Percentiles rank a stretch among this genome's conserved stretches.
phyloP scores from a whole-genome alignment of 805 yeast species.

The Hanseniaspora lachancei region DNA sequence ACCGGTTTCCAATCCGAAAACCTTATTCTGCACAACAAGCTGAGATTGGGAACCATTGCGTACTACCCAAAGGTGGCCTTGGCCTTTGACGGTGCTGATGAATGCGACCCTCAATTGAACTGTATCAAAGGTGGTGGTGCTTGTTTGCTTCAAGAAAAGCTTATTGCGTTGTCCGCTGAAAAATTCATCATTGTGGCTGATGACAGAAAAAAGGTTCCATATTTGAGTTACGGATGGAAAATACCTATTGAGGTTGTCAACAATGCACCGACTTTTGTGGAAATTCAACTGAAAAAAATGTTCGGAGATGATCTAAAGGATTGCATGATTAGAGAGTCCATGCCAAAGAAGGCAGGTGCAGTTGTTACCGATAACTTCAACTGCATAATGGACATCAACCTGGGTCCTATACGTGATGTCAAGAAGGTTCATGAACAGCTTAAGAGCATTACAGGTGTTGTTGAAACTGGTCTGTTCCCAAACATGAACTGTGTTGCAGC shows the following conservation, averaged over 20 bases:
- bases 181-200: constrained; percentile 85
- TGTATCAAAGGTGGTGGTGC: constrained; percentile 99
- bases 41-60: constrained; percentile 67
- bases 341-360: constrained; percentile 91
- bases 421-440: constrained; percentile 46
- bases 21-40: constrained; percentile 68
- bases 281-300: constrained; percentile 39
- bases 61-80: constrained; percentile 73
- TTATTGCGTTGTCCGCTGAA: constrained; percentile 70
- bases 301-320: constrained; percentile 43
- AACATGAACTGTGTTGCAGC: constrained; percentile 51
- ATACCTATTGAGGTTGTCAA: constrained; percentile 95
- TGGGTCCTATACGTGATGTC: constrained; percentile 55
- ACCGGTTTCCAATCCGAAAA: constrained; percentile 94
- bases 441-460: constrained; percentile 77
- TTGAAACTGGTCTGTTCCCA: constrained; percentile 85
- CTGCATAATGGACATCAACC: constrained; percentile 83
- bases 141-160: constrained; percentile 88
- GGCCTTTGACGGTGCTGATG: constrained; percentile 98
- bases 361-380: constrained; percentile 91
- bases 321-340: constrained; percentile 64
- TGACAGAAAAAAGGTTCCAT: constrained; percentile 63
- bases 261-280: constrained; percentile 65
- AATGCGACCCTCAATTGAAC: constrained; percentile 67
- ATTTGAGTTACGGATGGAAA: constrained; percentile 81